Percentiles rank a stretch among this genome's conserved stretches.
Conservation (phyloP, 805 yeast species). For the Candida sakaeoensis region DNA sequence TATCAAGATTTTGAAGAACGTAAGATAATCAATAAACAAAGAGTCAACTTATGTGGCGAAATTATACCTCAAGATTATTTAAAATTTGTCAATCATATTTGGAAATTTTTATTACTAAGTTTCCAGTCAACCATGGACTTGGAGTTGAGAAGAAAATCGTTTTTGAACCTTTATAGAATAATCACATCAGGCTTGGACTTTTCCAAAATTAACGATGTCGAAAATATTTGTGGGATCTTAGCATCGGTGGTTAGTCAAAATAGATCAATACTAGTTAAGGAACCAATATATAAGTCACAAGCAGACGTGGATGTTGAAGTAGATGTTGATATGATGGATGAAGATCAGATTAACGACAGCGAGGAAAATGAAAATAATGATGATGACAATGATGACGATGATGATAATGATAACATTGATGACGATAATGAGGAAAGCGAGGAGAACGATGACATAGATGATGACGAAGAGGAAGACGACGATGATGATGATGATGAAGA, state of each 20-base stretch:
- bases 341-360: slow-evolving; percentile 5
- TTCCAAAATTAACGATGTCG: slow-evolving; percentile 27
- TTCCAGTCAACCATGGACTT: slow-evolving; percentile 73
- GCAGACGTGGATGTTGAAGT: slow-evolving; percentile 9
- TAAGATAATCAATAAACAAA: slow-evolving; percentile 23
- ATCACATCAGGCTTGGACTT: slow-evolving; percentile 32
- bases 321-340: slow-evolving; percentile 2
- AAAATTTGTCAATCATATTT: slow-evolving; percentile 43
- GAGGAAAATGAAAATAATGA: background rate
- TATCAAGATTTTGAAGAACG: slow-evolving; percentile 21
- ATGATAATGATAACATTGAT: slow-evolving; percentile 2
- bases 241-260: slow-evolving; percentile 59
- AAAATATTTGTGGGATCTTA: slow-evolving; percentile 43
- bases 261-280: background rate
- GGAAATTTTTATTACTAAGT: slow-evolving; percentile 54
- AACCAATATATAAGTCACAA: slow-evolving; percentile 6
- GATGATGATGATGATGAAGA: slow-evolving; percentile 8
- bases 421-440: slow-evolving; percentile 6
- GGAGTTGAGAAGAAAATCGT: slow-evolving; percentile 53
- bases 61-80: slow-evolving; percentile 20
- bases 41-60: slow-evolving; percentile 27
- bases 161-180: slow-evolving; percentile 53
- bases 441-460: slow-evolving; percentile 4
- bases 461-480: slow-evolving; percentile 5
- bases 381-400: background rate